Evolutionary conservation across 441 rosid genomes (phyloP).

Genomic region (Dalechampia spathulata): DNA sequence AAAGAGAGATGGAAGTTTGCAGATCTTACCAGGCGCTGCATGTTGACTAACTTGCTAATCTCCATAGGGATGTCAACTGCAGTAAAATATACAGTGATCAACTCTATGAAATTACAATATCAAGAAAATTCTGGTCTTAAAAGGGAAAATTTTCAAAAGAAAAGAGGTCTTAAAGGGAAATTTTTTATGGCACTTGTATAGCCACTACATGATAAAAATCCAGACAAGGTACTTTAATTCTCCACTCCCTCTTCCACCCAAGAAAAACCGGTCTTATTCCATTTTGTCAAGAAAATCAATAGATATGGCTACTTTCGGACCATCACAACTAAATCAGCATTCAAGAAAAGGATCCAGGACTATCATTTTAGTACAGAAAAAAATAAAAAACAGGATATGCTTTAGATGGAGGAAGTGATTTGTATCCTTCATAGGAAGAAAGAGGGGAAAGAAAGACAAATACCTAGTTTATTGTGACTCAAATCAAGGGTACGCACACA

Average conservation of each 20-base stretch:
- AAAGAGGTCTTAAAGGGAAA: no score
- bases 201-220: not conserved
- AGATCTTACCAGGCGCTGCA: constrained; percentile 82
- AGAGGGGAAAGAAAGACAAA: constrained; percentile 9
- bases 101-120: not conserved
- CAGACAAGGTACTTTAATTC: not conserved
- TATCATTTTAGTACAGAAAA: no score
- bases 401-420: no score
- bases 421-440: no score
- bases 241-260: no score
- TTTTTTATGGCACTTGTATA: not conserved
- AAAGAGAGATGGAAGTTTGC: constrained; percentile 2
- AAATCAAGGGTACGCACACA: constrained; percentile 83
- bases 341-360: no score
- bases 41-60: constrained; percentile 65
- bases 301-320: no score
- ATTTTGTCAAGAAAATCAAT: no score
- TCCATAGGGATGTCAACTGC: constrained; percentile 84
- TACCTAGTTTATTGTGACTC: constrained; percentile 80
- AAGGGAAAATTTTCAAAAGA: not conserved
- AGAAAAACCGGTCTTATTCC: no score
- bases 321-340: no score
- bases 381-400: no score
- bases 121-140: no score
- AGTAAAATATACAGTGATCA: constrained; percentile 14